A percentile compares a stretch with the other conserved stretches of the same genome.
phyloP scores from a whole-genome alignment of 371 early-diverging fungal genomes.

The Mortierella sp. region DNA sequence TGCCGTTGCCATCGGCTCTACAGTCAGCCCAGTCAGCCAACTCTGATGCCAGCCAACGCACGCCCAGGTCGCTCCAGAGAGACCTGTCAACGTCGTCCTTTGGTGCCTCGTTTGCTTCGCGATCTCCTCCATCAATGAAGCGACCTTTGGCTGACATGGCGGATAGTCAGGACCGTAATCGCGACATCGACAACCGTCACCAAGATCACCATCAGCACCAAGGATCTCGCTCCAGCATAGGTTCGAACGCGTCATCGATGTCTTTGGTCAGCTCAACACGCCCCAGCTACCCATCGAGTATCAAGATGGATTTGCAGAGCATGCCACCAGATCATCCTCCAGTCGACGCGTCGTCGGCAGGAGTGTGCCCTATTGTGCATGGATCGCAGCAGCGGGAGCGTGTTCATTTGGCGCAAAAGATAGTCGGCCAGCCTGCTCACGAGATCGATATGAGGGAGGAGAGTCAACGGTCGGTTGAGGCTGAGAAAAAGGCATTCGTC shows the following conservation, averaged over 20 bases:
- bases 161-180: slow-evolving; percentile 49
- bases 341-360: slow-evolving; percentile 34
- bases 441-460: slow-evolving; percentile 24
- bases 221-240: slow-evolving; percentile 1
- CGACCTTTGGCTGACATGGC: slow-evolving; percentile 55
- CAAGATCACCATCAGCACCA: slow-evolving; percentile 51
- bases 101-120: slow-evolving; percentile 49
- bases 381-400: slow-evolving; percentile 47
- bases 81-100: slow-evolving; percentile 47
- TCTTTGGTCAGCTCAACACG: slow-evolving; percentile 14
- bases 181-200: slow-evolving; percentile 54
- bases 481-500: neutral
- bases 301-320: slow-evolving; percentile 40
- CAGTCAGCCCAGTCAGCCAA: slow-evolving; percentile 30
- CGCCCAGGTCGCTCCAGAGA: slow-evolving; percentile 36
- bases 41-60: slow-evolving; percentile 7
- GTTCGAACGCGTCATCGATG: slow-evolving; percentile 17
- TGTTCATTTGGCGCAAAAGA: slow-evolving; percentile 22
- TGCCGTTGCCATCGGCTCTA: slow-evolving; percentile 39
- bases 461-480: neutral
- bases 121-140: slow-evolving; percentile 49
- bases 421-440: neutral
- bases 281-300: slow-evolving; percentile 13
- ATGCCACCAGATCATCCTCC: slow-evolving; percentile 58
- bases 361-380: slow-evolving; percentile 55